Evolutionary conservation across 202 grass and related monocot genomes (phyloP).

Genomic region (Hordeum pubiflorum): DNA sequence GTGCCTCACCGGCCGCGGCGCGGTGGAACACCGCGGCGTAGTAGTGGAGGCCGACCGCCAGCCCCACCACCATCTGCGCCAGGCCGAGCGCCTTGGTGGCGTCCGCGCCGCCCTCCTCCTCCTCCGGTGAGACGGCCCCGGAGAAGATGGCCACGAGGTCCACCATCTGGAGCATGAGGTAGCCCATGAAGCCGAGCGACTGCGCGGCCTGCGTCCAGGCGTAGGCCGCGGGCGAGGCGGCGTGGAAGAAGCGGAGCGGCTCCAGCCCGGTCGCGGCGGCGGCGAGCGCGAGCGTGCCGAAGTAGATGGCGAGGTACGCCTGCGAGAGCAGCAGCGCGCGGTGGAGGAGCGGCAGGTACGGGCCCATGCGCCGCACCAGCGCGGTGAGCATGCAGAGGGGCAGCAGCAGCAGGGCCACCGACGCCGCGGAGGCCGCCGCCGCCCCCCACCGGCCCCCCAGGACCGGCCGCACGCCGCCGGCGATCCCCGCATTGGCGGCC

Average conservation of each 20-base stretch:
- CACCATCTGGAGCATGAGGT: constrained; percentile 83
- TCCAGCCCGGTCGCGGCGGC: constrained; percentile 74
- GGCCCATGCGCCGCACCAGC: constrained; percentile 52
- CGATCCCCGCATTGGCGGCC: constrained; percentile 70
- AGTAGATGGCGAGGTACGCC: constrained; percentile 98
- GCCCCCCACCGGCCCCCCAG: constrained; percentile 64
- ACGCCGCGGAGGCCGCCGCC: constrained; percentile 42
- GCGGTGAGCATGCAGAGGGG: constrained; percentile 64
- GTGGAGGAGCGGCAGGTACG: constrained; percentile 74
- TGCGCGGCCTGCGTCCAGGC: constrained; percentile 93
- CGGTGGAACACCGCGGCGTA: constrained; percentile 94
- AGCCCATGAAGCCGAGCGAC: constrained; percentile 69
- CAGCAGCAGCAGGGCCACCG: constrained; percentile 50
- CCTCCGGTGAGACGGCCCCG: constrained; percentile 38
- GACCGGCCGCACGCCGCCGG: constrained; percentile 56
- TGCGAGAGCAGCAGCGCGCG: constrained; percentile 71
- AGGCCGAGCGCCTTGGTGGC: constrained; percentile 55
- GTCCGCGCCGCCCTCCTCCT: constrained; percentile 19
- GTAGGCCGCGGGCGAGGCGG: constrained; percentile 71
- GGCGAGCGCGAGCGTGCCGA: constrained; percentile 72
- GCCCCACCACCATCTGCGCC: constrained; percentile 83
- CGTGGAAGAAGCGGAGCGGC: constrained; percentile 91
- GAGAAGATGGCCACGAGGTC: constrained; percentile 79
- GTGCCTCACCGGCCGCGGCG: constrained; percentile 69
- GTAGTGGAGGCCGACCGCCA: constrained; percentile 79